These are phyloP conservation scores for Solanum peruvianum DNA, from an alignment of 257 asterid genomes.

Conservation along the genomic window DNA sequence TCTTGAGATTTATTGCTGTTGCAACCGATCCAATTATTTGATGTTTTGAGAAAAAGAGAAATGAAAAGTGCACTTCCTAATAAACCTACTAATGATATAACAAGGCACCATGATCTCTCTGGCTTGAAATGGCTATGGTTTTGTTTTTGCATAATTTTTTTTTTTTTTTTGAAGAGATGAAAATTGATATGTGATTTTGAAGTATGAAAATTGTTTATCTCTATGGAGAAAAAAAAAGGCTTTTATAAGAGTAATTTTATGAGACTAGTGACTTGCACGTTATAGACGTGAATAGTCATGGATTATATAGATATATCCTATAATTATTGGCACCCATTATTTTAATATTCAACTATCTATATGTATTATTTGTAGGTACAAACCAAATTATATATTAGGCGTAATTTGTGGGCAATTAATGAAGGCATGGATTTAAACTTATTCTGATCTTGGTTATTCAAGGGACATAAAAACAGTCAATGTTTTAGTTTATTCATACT, in stretches of 20 bases:
- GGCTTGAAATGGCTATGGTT: conserved; percentile 9
- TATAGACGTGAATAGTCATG: not conserved
- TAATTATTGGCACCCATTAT: not conserved
- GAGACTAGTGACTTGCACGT: not conserved
- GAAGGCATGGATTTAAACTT: not conserved
- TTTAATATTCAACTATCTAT: not conserved
- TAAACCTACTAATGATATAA: conserved; percentile 24
- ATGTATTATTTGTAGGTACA: not conserved
- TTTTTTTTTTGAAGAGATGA: not conserved
- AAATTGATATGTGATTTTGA: not conserved
- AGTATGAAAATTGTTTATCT: not conserved
- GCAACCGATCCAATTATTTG: conserved; percentile 6
- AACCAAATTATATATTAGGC: not conserved
- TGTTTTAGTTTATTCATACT: too few species aligned
- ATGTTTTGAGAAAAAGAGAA: not conserved
- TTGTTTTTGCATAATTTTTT: conserved; percentile 18
- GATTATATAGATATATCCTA: not conserved
- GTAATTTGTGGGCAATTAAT: not conserved
- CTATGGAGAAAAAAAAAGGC: not conserved
- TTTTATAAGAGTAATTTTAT: not conserved
- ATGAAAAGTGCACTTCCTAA: conserved; percentile 27
- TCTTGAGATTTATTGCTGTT: not conserved
- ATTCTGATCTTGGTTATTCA: not conserved
- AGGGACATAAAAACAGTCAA: not conserved
- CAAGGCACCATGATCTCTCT: conserved; percentile 23